Evolutionary conservation across 176 grass and related monocot genomes (phyloP).

Genomic region (Pontederia crassipes): DNA sequence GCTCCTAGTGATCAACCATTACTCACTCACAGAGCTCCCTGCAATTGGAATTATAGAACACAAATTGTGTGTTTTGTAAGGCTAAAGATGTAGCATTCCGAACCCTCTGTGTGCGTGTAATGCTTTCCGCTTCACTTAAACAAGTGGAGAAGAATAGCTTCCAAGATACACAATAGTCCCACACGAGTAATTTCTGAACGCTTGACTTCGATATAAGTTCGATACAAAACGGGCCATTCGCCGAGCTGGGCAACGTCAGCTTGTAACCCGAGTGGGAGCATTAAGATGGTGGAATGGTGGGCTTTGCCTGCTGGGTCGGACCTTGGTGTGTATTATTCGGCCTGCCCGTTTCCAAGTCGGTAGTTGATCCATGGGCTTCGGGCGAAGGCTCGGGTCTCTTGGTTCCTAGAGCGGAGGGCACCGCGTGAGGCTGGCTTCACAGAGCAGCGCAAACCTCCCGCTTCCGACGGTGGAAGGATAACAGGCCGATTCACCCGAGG

Average conservation of each 20-base stretch:
- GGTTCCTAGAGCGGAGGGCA: constrained; percentile 12
- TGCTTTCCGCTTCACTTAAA: no score
- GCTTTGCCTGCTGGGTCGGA: not conserved
- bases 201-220: not conserved
- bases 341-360: constrained; percentile 22
- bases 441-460: constrained; percentile 30
- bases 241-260: constrained; percentile 16
- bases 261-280: constrained; percentile 25
- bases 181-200: no score
- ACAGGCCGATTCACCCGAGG: constrained; percentile 12
- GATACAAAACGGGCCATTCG: fast-evolving
- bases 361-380: not conserved
- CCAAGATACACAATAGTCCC: no score
- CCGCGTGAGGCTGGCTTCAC: constrained; percentile 24
- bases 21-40: no score
- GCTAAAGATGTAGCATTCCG: no score
- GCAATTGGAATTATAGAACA: no score
- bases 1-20: no score
- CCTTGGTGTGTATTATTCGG: not conserved
- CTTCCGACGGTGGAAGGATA: constrained; percentile 31
- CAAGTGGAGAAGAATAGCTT: no score
- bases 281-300: not conserved
- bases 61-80: no score
- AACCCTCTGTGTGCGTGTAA: no score
- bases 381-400: constrained; percentile 2